A percentile compares a stretch with the other conserved stretches of the same genome.
Evolutionary conservation across 2,329 filamentous ascomycete genomes (phyloP).

Genomic region (Claviceps digitariae): DNA sequence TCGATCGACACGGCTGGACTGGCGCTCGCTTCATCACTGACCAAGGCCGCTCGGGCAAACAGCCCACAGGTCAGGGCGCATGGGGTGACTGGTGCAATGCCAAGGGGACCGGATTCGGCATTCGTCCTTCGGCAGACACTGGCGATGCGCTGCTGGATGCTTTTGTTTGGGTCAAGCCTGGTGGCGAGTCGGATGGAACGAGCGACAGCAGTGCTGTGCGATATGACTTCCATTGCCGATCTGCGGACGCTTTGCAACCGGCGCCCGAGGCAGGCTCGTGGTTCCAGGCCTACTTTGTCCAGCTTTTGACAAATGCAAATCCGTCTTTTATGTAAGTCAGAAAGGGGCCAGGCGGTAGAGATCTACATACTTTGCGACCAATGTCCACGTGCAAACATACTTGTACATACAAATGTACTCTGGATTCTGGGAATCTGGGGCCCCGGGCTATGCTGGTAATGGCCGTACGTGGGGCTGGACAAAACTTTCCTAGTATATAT

Average conservation of each 20-base stretch:
- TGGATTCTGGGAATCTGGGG: too few relatives aligned
- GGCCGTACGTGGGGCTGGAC: too few relatives aligned
- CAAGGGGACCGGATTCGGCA: slow-evolving; percentile 48
- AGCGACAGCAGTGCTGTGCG: slow-evolving; percentile 10
- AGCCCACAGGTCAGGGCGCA: slow-evolving; percentile 44
- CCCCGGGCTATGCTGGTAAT: too few relatives aligned
- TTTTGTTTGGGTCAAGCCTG: slow-evolving; percentile 60
- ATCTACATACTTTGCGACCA: too few relatives aligned
- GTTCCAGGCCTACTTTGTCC: slow-evolving; percentile 50
- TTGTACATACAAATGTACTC: too few relatives aligned
- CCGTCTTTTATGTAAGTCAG: slow-evolving; percentile 27
- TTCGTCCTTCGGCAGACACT: slow-evolving; percentile 49
- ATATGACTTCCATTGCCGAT: slow-evolving; percentile 27
- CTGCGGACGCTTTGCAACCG: slow-evolving; percentile 39
- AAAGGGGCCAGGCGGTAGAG: neutral
- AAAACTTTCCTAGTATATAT: too few relatives aligned
- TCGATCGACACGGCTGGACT: slow-evolving; percentile 31
- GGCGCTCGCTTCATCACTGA: slow-evolving; percentile 35
- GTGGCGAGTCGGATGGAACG: slow-evolving; percentile 37
- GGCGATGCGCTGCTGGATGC: slow-evolving; percentile 46
- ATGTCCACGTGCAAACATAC: too few relatives aligned
- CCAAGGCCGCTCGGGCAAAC: slow-evolving; percentile 39
- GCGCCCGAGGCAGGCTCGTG: slow-evolving; percentile 58
- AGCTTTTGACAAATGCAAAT: slow-evolving; percentile 41
- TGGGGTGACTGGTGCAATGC: slow-evolving; percentile 61